A percentile compares a stretch with the other conserved stretches of the same genome.
Conservation (phyloP, 805 yeast genomes). For the Wickerhamiella occidentalis region DNA sequence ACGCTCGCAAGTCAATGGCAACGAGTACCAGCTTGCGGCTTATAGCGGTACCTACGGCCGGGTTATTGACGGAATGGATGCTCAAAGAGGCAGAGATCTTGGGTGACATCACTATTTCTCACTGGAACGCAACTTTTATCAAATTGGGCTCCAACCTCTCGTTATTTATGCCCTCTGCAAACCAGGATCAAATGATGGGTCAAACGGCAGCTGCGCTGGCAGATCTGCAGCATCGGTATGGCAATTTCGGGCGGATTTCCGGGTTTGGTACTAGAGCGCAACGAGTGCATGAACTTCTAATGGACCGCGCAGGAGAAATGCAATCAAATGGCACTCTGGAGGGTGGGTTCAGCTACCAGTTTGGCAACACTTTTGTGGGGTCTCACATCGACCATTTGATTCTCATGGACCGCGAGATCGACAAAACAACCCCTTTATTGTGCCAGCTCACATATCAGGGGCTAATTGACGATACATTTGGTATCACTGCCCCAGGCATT, state of each 20-base stretch:
- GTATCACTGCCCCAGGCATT: slow-evolving; percentile 31
- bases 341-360: slow-evolving; percentile 22
- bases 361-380: slow-evolving; percentile 26
- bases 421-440: slow-evolving; percentile 55
- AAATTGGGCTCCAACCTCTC: slow-evolving; percentile 23
- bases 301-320: slow-evolving; percentile 23
- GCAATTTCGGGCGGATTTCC: slow-evolving; percentile 40
- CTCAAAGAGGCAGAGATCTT: slow-evolving; percentile 30
- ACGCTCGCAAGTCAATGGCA: slow-evolving; percentile 5
- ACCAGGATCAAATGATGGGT: slow-evolving; percentile 33
- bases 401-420: slow-evolving; percentile 68
- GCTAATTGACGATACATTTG: slow-evolving; percentile 59
- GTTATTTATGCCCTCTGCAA: slow-evolving; percentile 32
- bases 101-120: slow-evolving; percentile 31
- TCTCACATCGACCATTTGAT: slow-evolving; percentile 44
- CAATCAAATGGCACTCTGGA: slow-evolving; percentile 23
- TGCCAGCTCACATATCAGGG: slow-evolving; percentile 77
- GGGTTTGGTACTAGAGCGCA: slow-evolving; percentile 50
- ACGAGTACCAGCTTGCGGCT: slow-evolving; percentile 3
- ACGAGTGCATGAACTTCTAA: slow-evolving; percentile 35
- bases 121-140: slow-evolving; percentile 37
- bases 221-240: slow-evolving; percentile 33
- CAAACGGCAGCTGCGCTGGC: slow-evolving; percentile 40
- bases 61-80: slow-evolving; percentile 14
- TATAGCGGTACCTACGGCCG: slow-evolving; percentile 13